Base-by-base conservation (phyloP, 768 basidiomycete species). In the Suillus fuscotomentosus region DNA sequence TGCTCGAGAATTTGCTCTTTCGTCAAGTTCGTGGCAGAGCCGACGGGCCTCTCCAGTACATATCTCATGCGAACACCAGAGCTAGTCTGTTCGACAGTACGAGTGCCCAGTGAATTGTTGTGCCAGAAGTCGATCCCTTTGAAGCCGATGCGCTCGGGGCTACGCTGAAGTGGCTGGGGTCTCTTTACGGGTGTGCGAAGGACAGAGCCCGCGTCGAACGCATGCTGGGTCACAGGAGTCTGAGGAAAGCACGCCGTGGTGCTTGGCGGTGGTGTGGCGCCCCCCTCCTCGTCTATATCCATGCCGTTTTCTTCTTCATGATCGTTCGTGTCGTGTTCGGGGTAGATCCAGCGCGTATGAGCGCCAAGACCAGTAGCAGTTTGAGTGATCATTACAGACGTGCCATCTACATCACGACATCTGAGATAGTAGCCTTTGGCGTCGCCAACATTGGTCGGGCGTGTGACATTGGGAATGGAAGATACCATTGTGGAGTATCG, bases 121-220 rank as follows among this genome's bases (percentile, higher is more conserved):
- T 70, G 72, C 22, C 70, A 41, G 50, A 69, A 70, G 1, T 70
- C 65, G n/a, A 76, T 14, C 2, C 70, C 74, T 17, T 67, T 70
- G 64, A 72, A 72, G 1, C 76, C 76, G 9, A 76, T 70, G n/a
- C 71, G 73, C 5, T 60, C 43, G 5, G 76, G 75, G 42, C 71
- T 74, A n/a, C 48, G 69, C 38, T 70, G 70, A 41, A 77, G 73
- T 1, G 72, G 74, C 43, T 27, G 70, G 15, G 63, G 54, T 39
- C 65, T 73, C 68, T 76, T 76, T 20, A 73, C 50, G 1, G 76
- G 75, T 0, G 76, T 77, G 14, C 2, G 61, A 60, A 75, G 55
- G 2, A 76, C 76, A 15, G 75, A 76, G 7, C 75, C 75, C 0
- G 77, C 71, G 17, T 77, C 65, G 36, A 69, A 76, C 5, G 71